phyloP scores from a whole-genome alignment of 805 yeast species.

The Candida pseudofarinosa region DNA sequence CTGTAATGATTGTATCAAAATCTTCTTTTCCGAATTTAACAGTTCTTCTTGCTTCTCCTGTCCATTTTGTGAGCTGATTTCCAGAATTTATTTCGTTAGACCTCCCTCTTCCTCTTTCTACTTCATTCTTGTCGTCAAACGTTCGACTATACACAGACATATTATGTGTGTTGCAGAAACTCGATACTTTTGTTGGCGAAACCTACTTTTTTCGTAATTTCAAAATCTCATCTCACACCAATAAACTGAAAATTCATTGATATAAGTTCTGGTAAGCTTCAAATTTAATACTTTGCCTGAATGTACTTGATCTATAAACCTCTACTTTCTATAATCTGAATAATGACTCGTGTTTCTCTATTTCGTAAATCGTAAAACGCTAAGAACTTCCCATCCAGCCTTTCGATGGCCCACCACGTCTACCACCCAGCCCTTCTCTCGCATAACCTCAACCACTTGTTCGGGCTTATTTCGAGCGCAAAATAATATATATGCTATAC shows the following conservation, averaged over 20 bases:
- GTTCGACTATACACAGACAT: constrained; percentile 8
- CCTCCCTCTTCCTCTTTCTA: constrained; percentile 5
- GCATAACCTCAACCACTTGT: constrained; percentile 48
- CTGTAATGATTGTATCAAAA: constrained; percentile 35
- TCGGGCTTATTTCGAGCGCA: constrained; percentile 89
- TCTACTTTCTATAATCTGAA: no score
- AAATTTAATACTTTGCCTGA: no score
- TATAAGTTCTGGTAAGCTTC: no score
- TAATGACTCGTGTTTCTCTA: no score
- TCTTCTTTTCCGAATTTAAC: constrained; percentile 16
- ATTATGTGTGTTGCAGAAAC: not conserved
- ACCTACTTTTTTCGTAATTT: not conserved
- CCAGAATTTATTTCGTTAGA: constrained; percentile 2
- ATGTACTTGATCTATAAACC: not conserved
- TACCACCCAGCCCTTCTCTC: constrained; percentile 48
- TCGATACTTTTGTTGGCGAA: not conserved
- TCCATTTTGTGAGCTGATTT: constrained; percentile 26
- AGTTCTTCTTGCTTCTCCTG: constrained; percentile 27
- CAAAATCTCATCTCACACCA: not conserved
- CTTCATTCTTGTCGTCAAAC: constrained; percentile 1
- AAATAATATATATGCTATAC: constrained; percentile 83
- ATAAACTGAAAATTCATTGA: not conserved
- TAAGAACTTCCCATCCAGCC: constrained; percentile 94
- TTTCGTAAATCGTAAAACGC: constrained; percentile 43
- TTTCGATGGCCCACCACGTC: constrained; percentile 58